A percentile compares a stretch with the other conserved stretches of the same genome.
These are phyloP conservation scores for Hypholoma fasciculare DNA, from an alignment of 768 basidiomycete species.

Conservation along the genomic window DNA sequence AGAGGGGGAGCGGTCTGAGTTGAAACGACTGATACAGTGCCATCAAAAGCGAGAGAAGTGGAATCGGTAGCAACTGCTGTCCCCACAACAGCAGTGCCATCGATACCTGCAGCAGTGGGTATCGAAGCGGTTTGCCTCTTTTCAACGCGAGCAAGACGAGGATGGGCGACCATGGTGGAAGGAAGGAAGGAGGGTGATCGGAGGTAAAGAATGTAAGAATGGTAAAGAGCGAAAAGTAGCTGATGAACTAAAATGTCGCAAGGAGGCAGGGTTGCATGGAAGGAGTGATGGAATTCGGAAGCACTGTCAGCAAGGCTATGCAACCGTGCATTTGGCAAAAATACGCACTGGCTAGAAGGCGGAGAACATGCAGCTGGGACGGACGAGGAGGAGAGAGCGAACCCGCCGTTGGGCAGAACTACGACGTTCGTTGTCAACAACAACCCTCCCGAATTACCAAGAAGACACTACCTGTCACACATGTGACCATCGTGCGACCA, in stretches of 20 bases:
- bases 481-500: conserved; percentile 4
- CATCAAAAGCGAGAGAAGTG: conserved; percentile 16
- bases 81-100: not conserved
- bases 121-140: conserved; percentile 13
- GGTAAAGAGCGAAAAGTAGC: conserved; percentile 24
- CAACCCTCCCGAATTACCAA: not conserved
- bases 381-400: not conserved
- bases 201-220: conserved; percentile 10
- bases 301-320: conserved; percentile 5
- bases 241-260: conserved; percentile 15
- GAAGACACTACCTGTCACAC: not conserved
- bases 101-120: conserved; percentile 19
- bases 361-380: not conserved
- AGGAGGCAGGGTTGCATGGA: conserved; percentile 9
- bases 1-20: conserved; percentile 11
- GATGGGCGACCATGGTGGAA: conserved; percentile 22
- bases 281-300: conserved; percentile 2
- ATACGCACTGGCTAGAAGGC: conserved; percentile 2
- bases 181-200: conserved; percentile 3
- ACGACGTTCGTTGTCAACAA: conserved; percentile 1
- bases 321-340: not conserved
- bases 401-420: not conserved
- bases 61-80: conserved; percentile 16
- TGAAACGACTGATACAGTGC: conserved; percentile 8
- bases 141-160: conserved; percentile 12